Evolutionary conservation across 371 early-diverging fungal species (phyloP).

Genomic region (Batkoa obscura): DNA sequence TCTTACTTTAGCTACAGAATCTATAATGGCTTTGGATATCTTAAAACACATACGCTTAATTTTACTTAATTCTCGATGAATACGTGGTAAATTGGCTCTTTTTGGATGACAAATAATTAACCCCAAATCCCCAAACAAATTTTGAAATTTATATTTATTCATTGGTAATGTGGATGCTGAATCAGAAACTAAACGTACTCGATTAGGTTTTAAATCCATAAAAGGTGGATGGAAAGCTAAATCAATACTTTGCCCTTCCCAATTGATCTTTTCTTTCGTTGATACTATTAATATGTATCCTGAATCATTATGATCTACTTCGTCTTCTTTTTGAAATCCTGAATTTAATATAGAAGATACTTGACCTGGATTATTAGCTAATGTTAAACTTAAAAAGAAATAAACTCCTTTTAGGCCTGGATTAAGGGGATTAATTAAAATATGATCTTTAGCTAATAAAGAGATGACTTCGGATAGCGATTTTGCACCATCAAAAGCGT

Average conservation of each 20-base stretch:
- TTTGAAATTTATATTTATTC: slow-evolving; percentile 26
- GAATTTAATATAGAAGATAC: background rate
- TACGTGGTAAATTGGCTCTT: slow-evolving; percentile 30
- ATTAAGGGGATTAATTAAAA: slow-evolving; percentile 12
- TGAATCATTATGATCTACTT: slow-evolving; percentile 5
- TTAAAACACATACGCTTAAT: slow-evolving; percentile 37
- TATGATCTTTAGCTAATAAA: slow-evolving; percentile 1
- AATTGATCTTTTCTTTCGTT: slow-evolving; percentile 31
- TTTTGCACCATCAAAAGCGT: slow-evolving; percentile 8
- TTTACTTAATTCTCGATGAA: slow-evolving; percentile 35
- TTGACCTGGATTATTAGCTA: background rate
- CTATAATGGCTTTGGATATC: slow-evolving; percentile 29
- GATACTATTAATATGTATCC: slow-evolving; percentile 31
- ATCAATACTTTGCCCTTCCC: slow-evolving; percentile 35
- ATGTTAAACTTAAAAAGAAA: background rate
- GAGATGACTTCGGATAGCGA: slow-evolving; percentile 9
- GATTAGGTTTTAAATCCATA: slow-evolving; percentile 33
- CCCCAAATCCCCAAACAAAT: slow-evolving; percentile 21
- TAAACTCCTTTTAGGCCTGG: slow-evolving; percentile 1
- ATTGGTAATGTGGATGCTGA: slow-evolving; percentile 20
- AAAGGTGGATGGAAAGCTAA: slow-evolving; percentile 13
- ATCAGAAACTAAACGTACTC: slow-evolving; percentile 47
- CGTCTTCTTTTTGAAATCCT: background rate
- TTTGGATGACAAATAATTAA: slow-evolving; percentile 30
- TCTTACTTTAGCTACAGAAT: slow-evolving; percentile 30